Evolutionary conservation across 1,139 yeast species (phyloP), one percentile per base, ranked within the genome.

Genomic region (Sugiyamaella japonica): DNA sequence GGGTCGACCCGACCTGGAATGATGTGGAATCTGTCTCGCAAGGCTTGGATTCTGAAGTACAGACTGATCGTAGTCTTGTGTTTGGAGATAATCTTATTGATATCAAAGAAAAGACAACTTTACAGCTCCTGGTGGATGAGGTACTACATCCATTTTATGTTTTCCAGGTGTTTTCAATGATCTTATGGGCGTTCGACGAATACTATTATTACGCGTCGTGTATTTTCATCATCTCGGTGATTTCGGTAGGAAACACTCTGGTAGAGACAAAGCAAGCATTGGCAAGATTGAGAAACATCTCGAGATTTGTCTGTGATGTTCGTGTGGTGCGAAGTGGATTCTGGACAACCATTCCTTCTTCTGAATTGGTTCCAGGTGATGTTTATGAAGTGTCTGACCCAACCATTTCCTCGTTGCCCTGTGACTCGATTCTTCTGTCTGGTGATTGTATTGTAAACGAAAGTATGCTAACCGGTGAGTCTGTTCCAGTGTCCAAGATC

Each of bases 391-490:
- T 95, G 34, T 83, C 89, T 1, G 98, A 91, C 66, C 96, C 98
- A 0, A 81, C 87, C 0, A 74, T 93, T 57, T 64, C 75, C 3
- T 66, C 80, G 0, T 77, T 91, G 52, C 99, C 99, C 0, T 90
- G 97, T 68, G 99, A 95, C 71, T 87, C 96, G 1, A 72, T 95
- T 15, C 75, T 93, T 49, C 73, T 91, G 25, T 83, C 91, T 46
- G 99, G 99, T 52, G 98, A 90, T 67, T 89, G 96, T 70, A 89
- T 93, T 55, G 86, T 91, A 15, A 93, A 93, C 70, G 98, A 91
- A 68, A 87, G 96, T 9, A 91, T 91, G 96, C 78, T 91, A 32
- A 93, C 98, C 0, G 99, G 99, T 40, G 99, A 93, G 69, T 89
- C 97, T 56, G 98, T 93, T 1, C 99, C 99, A 0, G 96, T 93